Conservation (phyloP, 2,329 filamentous ascomycete species). For the Fusarium sp. region DNA sequence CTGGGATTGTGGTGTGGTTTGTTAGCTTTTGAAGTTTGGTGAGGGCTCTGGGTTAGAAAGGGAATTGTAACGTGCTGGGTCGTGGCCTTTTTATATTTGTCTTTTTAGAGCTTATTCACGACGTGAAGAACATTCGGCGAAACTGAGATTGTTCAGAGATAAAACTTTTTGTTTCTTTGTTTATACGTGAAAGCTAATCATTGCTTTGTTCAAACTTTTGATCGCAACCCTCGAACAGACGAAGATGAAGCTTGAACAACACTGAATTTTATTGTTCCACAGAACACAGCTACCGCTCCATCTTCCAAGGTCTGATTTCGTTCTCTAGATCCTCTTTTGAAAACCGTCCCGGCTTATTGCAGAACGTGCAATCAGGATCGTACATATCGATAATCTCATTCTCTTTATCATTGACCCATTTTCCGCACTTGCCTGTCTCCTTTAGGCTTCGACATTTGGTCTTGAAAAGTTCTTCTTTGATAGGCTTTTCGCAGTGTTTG, state of each 20-base stretch:
- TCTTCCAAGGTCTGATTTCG: background rate
- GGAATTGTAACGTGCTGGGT: background rate
- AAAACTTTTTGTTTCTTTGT: fast-evolving
- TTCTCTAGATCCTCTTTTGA: background rate
- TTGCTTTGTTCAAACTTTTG: too few relatives aligned
- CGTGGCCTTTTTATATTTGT: background rate
- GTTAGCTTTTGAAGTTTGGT: background rate
- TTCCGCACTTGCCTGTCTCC: fast-evolving
- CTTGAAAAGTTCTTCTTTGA: background rate
- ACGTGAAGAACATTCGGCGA: background rate
- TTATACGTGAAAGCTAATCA: fast-evolving
- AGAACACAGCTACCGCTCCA: background rate
- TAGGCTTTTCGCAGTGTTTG: background rate
- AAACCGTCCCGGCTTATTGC: background rate
- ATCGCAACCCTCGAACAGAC: too few relatives aligned
- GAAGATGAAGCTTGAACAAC: background rate
- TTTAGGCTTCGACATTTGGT: background rate
- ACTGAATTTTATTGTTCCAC: background rate
- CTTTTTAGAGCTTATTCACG: background rate
- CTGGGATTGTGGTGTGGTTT: background rate
- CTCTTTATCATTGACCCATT: background rate
- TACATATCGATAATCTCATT: background rate
- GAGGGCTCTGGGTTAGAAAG: fast-evolving
- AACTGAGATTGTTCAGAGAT: too few relatives aligned
- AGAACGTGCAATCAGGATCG: background rate